These are phyloP conservation scores for Colletotrichum karsti DNA, from an alignment of 2,329 filamentous ascomycete species.

Conservation along the genomic window DNA sequence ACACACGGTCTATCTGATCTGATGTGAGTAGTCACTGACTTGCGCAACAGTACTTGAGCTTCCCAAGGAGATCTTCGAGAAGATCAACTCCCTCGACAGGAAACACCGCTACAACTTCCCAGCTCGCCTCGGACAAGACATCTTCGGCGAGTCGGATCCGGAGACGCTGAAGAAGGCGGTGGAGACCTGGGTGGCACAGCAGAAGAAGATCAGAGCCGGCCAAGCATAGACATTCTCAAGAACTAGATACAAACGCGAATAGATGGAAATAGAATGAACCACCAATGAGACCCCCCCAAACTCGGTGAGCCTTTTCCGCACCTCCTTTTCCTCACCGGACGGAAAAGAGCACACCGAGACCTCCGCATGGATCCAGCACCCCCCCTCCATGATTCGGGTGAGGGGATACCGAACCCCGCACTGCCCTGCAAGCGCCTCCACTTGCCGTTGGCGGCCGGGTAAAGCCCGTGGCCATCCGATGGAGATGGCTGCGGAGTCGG, in stretches of 20 bases:
- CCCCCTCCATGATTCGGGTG: conserved; percentile 2
- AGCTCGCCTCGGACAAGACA: conserved; percentile 48
- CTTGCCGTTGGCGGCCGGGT: conserved; percentile 1
- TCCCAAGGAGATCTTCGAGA: conserved; percentile 44
- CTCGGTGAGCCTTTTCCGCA: conserved; percentile 11
- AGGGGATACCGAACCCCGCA: conserved; percentile 21
- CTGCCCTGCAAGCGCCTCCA: not conserved
- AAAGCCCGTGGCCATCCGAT: not conserved
- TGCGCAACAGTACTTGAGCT: conserved; percentile 40
- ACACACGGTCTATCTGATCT: not conserved
- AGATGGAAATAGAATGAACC: not conserved
- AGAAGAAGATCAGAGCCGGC: conserved; percentile 38
- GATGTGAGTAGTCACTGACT: not conserved
- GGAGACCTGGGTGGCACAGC: conserved; percentile 42
- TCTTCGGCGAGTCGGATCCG: conserved; percentile 50
- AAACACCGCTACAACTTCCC: conserved; percentile 53
- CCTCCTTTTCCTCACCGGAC: not conserved
- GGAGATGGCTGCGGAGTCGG: conserved; percentile 10
- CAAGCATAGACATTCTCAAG: not conserved
- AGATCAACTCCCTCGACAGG: conserved; percentile 47
- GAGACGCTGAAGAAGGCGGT: conserved; percentile 45
- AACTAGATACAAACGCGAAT: not conserved
- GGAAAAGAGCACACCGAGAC: conserved; percentile 7
- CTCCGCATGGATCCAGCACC: not conserved
- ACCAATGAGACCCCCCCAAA: not conserved